phyloP scores from a whole-genome alignment of 495 filamentous ascomycete genomes.

The Haplographium delicatum region DNA sequence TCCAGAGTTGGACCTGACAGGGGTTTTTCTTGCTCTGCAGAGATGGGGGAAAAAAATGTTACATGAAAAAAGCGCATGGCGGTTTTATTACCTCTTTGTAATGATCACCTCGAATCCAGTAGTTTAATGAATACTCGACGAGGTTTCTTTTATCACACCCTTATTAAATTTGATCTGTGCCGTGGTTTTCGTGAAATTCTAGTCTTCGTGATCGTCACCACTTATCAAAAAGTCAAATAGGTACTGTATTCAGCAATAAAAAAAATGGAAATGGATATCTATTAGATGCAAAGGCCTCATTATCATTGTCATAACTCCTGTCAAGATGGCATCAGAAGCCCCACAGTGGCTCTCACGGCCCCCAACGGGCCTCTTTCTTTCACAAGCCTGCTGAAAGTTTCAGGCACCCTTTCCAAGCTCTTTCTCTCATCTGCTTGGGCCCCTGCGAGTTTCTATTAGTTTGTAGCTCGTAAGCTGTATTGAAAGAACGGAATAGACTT shows the following conservation, averaged over 20 bases:
- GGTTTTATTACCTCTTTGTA: constrained; percentile 3
- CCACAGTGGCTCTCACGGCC: constrained; percentile 47
- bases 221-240: too few species aligned
- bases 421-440: constrained; percentile 42
- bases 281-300: neutral
- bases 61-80: constrained; percentile 6
- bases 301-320: constrained; percentile 1
- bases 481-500: constrained; percentile 22
- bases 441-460: constrained; percentile 37
- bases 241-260: too few species aligned
- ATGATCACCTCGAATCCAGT: constrained; percentile 3
- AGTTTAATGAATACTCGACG: neutral
- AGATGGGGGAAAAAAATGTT: neutral
- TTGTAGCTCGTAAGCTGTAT: neutral
- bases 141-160: neutral
- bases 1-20: too few species aligned
- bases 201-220: too few species aligned
- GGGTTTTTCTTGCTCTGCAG: constrained; percentile 5
- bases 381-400: constrained; percentile 47
- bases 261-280: too few species aligned
- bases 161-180: too few species aligned
- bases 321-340: constrained; percentile 32
- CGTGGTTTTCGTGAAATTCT: too few species aligned
- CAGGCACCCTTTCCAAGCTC: constrained; percentile 42
- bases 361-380: constrained; percentile 43